These are phyloP conservation scores for Plenodomus lindquistii DNA, from an alignment of 2,329 filamentous ascomycete species.

Conservation along the genomic window DNA sequence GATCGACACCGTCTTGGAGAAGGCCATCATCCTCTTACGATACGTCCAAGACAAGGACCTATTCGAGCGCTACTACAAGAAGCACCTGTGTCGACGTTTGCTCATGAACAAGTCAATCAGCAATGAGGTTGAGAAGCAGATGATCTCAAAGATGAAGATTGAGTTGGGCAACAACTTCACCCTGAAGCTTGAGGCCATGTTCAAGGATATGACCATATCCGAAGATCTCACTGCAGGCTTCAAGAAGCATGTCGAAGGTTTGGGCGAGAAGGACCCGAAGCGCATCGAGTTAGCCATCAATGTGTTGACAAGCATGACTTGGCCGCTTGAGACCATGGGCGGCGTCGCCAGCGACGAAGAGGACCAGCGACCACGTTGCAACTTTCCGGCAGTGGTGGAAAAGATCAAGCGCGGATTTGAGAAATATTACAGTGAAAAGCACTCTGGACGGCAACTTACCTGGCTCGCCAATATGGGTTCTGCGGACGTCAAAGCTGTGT, in stretches of 20 bases:
- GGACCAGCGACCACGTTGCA: constrained; percentile 58
- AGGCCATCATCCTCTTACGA: constrained; percentile 83
- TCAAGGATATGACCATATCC: constrained; percentile 91
- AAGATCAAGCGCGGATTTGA: constrained; percentile 82
- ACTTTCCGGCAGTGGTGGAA: constrained; percentile 75
- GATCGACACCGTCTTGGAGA: constrained; percentile 81
- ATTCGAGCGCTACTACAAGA: constrained; percentile 98
- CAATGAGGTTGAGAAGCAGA: constrained; percentile 89
- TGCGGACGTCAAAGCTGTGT: constrained; percentile 80
- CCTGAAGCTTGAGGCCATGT: constrained; percentile 92
- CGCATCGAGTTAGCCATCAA: constrained; percentile 80
- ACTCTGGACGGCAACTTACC: constrained; percentile 84
- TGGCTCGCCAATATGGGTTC: constrained; percentile 80
- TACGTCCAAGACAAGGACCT: constrained; percentile 92
- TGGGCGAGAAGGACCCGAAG: constrained; percentile 60
- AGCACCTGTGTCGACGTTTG: constrained; percentile 85
- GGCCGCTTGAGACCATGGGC: constrained; percentile 87
- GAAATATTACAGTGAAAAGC: constrained; percentile 82
- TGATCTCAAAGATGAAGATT: constrained; percentile 96
- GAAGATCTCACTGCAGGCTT: constrained; percentile 80
- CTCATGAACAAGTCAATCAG: constrained; percentile 88
- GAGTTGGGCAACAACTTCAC: constrained; percentile 96
- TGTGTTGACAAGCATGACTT: constrained; percentile 90
- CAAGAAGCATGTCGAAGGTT: constrained; percentile 67
- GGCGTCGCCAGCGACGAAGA: constrained; percentile 57